phyloP scores from a whole-genome alignment of 345 rosid species.

The Heritiera littoralis region DNA sequence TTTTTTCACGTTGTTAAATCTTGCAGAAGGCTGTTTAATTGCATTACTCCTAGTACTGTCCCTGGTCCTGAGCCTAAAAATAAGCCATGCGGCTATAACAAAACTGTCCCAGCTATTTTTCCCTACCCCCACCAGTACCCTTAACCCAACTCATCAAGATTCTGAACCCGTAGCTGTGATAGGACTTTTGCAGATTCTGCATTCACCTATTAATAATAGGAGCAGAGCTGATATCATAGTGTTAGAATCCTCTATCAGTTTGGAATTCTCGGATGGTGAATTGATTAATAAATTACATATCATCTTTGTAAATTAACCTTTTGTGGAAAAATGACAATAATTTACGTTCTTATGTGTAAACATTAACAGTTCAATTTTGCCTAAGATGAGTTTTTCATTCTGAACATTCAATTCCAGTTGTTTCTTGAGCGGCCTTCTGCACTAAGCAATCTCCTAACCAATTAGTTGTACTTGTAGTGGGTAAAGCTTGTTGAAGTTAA shows the following conservation, averaged over 20 bases:
- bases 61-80: neutral
- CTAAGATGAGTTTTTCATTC: neutral
- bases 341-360: neutral
- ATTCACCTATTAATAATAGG: neutral
- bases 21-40: neutral
- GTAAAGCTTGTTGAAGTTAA: neutral
- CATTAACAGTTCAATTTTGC: neutral
- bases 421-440: neutral
- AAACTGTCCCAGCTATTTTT: neutral
- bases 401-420: neutral
- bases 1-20: neutral
- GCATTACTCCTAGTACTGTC: neutral
- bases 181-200: neutral
- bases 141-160: neutral
- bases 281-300: neutral
- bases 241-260: neutral
- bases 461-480: neutral
- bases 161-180: neutral
- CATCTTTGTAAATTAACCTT: neutral
- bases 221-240: neutral
- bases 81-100: neutral
- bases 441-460: neutral
- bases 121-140: neutral
- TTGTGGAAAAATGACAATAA: neutral
- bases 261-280: neutral